Conservation (phyloP, 2,329 filamentous ascomycete species). For the Phyllosticta citribraziliensis region DNA sequence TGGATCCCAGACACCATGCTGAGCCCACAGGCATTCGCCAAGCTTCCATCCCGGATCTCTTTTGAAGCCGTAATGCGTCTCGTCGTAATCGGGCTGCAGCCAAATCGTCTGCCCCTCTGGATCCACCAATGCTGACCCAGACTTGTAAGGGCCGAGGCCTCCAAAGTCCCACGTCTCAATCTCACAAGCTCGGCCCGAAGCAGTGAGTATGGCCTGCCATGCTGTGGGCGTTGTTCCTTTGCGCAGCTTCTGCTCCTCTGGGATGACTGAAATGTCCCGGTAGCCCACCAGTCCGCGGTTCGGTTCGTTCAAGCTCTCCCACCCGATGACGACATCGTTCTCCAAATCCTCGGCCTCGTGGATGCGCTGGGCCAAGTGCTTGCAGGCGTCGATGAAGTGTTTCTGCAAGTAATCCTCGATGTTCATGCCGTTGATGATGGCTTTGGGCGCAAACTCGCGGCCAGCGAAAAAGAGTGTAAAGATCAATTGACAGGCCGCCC, state of each 20-base stretch:
- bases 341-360: constrained; percentile 84
- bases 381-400: constrained; percentile 73
- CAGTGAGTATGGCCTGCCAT: constrained; percentile 86
- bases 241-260: constrained; percentile 78
- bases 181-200: constrained; percentile 84
- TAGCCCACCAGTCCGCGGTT: constrained; percentile 80
- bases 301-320: constrained; percentile 95
- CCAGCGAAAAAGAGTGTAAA: constrained; percentile 94
- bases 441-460: constrained; percentile 86
- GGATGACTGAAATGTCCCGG: constrained; percentile 70
- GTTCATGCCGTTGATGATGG: constrained; percentile 86
- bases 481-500: constrained; percentile 77
- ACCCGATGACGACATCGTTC: constrained; percentile 80
- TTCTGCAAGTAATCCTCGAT: constrained; percentile 91
- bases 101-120: constrained; percentile 78
- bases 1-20: constrained; percentile 92
- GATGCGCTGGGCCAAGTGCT: constrained; percentile 73
- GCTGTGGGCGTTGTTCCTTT: constrained; percentile 89
- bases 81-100: constrained; percentile 74
- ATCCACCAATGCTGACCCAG: constrained; percentile 72
- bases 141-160: constrained; percentile 82
- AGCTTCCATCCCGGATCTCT: constrained; percentile 81
- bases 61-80: constrained; percentile 82
- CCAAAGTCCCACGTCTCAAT: constrained; percentile 91
- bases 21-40: constrained; percentile 93